Conservation (phyloP, 2,329 filamentous ascomycete species). For the Botrytis porri region DNA sequence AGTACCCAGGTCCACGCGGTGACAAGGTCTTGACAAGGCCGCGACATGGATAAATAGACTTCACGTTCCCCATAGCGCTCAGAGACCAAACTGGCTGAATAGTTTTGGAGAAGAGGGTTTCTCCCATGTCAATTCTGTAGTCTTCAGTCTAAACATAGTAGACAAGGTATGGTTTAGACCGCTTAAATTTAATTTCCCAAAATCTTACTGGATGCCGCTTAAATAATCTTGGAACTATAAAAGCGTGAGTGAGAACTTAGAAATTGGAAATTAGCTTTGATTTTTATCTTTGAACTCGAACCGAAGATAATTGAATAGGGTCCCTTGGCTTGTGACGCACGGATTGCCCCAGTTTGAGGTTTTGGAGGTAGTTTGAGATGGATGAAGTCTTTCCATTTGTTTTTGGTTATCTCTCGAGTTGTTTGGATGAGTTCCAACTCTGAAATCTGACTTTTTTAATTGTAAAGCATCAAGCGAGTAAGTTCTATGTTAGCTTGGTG, state of each 20-base stretch:
- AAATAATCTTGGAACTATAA: constrained; percentile 6
- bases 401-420: background rate
- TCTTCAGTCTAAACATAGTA: constrained; percentile 7
- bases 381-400: background rate
- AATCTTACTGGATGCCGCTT: constrained; percentile 8
- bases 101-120: constrained; percentile 1
- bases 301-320: background rate
- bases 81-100: constrained; percentile 10
- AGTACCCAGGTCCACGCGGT: constrained; percentile 1
- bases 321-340: constrained; percentile 11
- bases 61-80: constrained; percentile 16
- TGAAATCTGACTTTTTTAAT: background rate
- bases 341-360: constrained; percentile 13
- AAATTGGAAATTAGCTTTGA: background rate
- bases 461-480: background rate
- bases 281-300: background rate
- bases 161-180: constrained; percentile 15
- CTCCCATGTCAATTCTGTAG: constrained; percentile 9
- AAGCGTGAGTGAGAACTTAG: background rate
- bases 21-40: constrained; percentile 11
- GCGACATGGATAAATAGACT: constrained; percentile 12
- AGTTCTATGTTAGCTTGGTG: background rate
- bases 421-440: background rate
- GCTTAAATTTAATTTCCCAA: constrained; percentile 6
- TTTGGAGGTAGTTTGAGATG: constrained; percentile 3